Conservation (phyloP, 139 green algal species). For the Auxenochlorella protothecoides region DNA sequence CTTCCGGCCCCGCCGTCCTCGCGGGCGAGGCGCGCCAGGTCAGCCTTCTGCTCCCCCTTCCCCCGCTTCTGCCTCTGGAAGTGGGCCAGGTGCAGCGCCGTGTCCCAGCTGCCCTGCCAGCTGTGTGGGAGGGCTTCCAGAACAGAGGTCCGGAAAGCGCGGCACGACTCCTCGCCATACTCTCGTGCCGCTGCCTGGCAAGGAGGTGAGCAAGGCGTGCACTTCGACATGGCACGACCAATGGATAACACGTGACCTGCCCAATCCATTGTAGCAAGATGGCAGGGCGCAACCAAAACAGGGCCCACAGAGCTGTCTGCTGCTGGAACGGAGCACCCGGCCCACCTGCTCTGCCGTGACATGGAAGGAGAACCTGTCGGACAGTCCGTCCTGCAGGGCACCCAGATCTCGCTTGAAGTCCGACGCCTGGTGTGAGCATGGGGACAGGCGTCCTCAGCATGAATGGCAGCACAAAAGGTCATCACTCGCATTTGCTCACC, state of each 20-base stretch:
- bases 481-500: background rate
- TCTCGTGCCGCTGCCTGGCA: conserved; percentile 49
- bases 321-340: no score
- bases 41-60: conserved; percentile 13
- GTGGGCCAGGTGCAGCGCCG: conserved; percentile 58
- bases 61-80: conserved; percentile 60
- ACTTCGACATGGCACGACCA: background rate
- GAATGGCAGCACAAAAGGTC: background rate
- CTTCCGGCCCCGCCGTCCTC: no score
- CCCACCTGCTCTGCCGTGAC: no score
- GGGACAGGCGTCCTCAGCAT: background rate
- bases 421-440: conserved; percentile 5
- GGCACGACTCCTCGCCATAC: conserved; percentile 83
- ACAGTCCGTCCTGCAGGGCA: conserved; percentile 11
- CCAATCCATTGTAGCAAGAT: no score
- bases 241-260: no score
- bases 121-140: conserved; percentile 71
- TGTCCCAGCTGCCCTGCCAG: conserved; percentile 52
- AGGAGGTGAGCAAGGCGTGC: conserved; percentile 68
- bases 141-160: conserved; percentile 82
- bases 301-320: no score
- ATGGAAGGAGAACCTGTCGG: no score
- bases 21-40: background rate
- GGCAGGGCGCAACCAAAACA: no score
- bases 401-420: conserved; percentile 67